Evolutionary conservation across 139 green algal species (phyloP).

Genomic region (Astrephomene gubernaculifera): DNA sequence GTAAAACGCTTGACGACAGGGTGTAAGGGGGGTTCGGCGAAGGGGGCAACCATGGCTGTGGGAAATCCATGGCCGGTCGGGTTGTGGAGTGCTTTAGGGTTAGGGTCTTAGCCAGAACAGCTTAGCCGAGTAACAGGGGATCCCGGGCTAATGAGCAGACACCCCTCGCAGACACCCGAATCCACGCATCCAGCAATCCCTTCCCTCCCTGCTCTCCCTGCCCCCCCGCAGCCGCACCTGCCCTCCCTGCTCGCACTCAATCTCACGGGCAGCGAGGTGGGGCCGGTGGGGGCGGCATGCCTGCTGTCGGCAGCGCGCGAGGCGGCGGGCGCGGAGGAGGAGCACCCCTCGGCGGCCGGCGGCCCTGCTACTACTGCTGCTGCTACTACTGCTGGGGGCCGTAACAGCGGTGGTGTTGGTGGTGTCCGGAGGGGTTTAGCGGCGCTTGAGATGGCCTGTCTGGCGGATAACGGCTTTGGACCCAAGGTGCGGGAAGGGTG

Average conservation of each 20-base stretch:
- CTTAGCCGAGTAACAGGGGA: too few species aligned
- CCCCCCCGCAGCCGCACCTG: conserved; percentile 8
- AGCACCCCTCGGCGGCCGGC: too few species aligned
- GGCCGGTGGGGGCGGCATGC: conserved; percentile 24
- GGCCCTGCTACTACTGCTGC: too few species aligned
- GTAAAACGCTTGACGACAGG: too few species aligned
- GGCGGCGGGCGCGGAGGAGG: not conserved
- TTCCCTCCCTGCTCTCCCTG: not conserved
- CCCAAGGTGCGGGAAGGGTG: not conserved
- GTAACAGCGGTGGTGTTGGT: not conserved
- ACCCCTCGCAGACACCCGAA: too few species aligned
- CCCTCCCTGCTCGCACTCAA: conserved; percentile 36
- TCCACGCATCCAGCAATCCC: not conserved
- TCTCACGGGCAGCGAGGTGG: conserved; percentile 48
- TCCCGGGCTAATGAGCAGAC: too few species aligned
- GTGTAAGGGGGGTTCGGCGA: too few species aligned
- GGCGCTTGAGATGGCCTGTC: conserved; percentile 34
- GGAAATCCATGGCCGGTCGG: too few species aligned
- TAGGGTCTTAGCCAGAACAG: too few species aligned
- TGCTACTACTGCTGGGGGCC: not conserved
- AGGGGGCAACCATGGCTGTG: too few species aligned
- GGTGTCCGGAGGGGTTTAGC: conserved; percentile 9
- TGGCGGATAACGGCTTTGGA: conserved; percentile 52
- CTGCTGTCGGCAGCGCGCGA: conserved; percentile 5
- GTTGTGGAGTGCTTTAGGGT: too few species aligned